Base-by-base conservation (phyloP, 345 rosid genomes). In the Syzygium oleosum region DNA sequence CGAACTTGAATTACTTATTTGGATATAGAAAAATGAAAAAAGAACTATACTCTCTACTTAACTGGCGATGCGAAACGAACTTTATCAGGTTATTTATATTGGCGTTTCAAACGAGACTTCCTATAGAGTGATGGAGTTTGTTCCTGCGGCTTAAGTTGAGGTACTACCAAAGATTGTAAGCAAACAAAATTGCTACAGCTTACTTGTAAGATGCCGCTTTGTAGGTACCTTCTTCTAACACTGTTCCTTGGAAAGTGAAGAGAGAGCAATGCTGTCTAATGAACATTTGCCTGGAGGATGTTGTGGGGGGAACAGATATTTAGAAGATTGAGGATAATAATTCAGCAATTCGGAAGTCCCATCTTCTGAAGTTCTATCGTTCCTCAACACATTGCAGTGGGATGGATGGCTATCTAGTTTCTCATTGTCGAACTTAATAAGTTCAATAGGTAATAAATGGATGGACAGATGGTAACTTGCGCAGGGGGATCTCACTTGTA, bases 51-150 rank as follows among this genome's bases (percentile, higher is more conserved):
- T 85, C 87, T 61, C 83, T 51, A 58, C 29, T 5, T 52, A 78
- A 22, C 51, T 22, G 46, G 43, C 58, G 68, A 85, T 87, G 83
- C 41, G 41, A 38, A 38, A 38, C 84, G 86, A 63, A 88, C 73
- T 68, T 88, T 85, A 41, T 85, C 89, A 97, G 99, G 92, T 97
- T 63, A 96, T 98, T 73, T 95, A 95, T 58, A 92, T 97, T 9
- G 99, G 99, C 87, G 95, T 97, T 90, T 96, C 99, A 46, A 96
- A 95, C 85, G 99, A 97, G 93, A 94, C 97, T 84, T 94, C 99
- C 51, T 97, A 91, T 87, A 98, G 99, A 87, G 97, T 97, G 46
- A 97, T 95, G 99, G 99, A 95, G 94, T 96, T 97, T 90, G 96
- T 95, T 87, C 94, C 93, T 90, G 94, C 99, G 16, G 95, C 98